Percentiles rank a stretch among this genome's conserved stretches.
Evolutionary conservation across 2,329 filamentous ascomycete genomes (phyloP).

Genomic region (Exserohilum rostratum): DNA sequence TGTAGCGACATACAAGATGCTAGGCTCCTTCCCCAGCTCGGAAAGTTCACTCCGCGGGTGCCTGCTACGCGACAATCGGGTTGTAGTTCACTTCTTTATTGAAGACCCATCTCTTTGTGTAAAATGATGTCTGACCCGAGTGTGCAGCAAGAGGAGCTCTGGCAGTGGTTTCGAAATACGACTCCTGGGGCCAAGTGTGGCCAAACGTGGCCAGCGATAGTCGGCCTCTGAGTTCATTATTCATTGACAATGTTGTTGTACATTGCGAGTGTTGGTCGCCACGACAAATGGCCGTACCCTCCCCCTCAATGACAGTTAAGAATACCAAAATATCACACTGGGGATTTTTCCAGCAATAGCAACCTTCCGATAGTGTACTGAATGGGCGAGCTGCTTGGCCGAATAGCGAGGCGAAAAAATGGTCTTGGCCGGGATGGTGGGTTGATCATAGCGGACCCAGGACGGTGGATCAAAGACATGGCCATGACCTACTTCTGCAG

Average conservation of each 20-base stretch:
- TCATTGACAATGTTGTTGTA: neutral
- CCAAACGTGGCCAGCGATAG: neutral
- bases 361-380: conserved; percentile 5
- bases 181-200: neutral
- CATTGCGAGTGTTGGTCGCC: neutral
- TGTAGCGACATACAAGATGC: conserved; percentile 28
- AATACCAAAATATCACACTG: conserved; percentile 28
- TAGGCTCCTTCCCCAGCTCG: conserved; percentile 22
- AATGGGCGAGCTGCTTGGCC: conserved; percentile 4
- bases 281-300: neutral
- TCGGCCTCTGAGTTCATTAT: neutral
- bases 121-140: neutral
- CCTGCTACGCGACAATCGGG: conserved; percentile 20
- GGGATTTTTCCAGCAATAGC: conserved; percentile 26
- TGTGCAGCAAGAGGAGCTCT: neutral
- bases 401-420: neutral
- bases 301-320: conserved; percentile 3
- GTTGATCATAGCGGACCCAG: conserved; percentile 19
- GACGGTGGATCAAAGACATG: conserved; percentile 24
- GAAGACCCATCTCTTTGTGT: conserved; percentile 3
- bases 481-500: neutral
- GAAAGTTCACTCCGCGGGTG: conserved; percentile 23
- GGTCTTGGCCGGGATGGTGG: conserved; percentile 4
- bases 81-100: conserved; percentile 19
- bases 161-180: neutral